Base-by-base conservation (phyloP, 306 rosid species). In the Abrus pulchellus region DNA sequence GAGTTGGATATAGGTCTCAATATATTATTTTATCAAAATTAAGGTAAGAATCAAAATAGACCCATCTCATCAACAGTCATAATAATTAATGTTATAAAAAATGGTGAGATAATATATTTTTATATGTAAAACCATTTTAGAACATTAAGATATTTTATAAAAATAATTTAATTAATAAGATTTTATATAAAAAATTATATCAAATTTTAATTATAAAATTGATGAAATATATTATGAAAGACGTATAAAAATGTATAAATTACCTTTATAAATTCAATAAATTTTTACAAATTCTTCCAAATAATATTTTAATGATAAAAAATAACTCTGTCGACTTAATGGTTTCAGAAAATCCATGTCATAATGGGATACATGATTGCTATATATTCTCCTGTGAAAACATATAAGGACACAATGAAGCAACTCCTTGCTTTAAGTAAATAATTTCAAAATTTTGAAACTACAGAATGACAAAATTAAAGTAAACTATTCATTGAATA, bases 301-400 rank as follows among this genome's bases (percentile, higher is more conserved):
- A 20, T 20, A 20, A 20, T 20, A 20, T 20, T 20, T 20, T n/a
- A 7, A 63, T 36, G 69, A 40, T 63, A 63, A 63, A 63, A 36
- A 56, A 54, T 48, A 4, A 52, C 48, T 75, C 29, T 68, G 67
- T 67, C 48, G 7, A 44, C 49, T 59, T 65, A 3, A 38, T 64
- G 65, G 73, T 29, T 72, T 56, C 44, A 57, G 72, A 57, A 43
- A 45, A 34, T 20, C 4, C 2, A 7, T n/a, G 9, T 70, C 3
- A 38, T 32, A 38, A 67, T 38, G 54, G 64, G 40, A 2, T 14
- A n/a, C 48, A 40, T 79, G 55, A 61, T 72, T 76, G 45, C 20
- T 41, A 13, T 40, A 7, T 28, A 12, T 48, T 34, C 43, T 38
- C 50, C 12, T 11, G 9, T 44, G 45, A 34, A 36, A 72, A 40